A percentile compares a stretch with the other conserved stretches of the same genome.
Conservation (phyloP, 2,329 filamentous ascomycete species). For the Sphaerulina vaccinii region DNA sequence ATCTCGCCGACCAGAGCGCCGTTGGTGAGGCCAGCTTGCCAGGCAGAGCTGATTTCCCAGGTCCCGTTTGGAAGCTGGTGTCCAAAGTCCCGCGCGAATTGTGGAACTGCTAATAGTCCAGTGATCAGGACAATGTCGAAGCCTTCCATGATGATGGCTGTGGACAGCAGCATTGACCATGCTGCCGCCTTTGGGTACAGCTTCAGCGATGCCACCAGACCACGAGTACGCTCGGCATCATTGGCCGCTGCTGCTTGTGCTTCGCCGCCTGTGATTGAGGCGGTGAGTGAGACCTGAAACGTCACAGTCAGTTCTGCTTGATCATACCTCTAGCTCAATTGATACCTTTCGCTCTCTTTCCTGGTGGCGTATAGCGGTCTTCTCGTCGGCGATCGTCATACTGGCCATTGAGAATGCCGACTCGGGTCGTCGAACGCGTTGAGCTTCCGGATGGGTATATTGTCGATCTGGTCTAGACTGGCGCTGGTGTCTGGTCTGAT, state of each 20-base stretch:
- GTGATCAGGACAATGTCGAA: constrained; percentile 41
- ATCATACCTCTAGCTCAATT: neutral
- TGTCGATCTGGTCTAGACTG: too few relatives aligned
- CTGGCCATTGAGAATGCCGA: too few relatives aligned
- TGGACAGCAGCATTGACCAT: constrained; percentile 20
- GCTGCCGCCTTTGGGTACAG: constrained; percentile 17
- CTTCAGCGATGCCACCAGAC: constrained; percentile 14
- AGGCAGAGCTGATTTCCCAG: constrained; percentile 53
- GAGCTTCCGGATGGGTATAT: too few relatives aligned
- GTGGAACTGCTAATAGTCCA: constrained; percentile 37
- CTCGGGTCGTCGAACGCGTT: too few relatives aligned
- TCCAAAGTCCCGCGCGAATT: constrained; percentile 43
- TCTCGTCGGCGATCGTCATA: neutral
- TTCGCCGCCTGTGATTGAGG: constrained; percentile 2
- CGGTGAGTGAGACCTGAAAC: constrained; percentile 8
- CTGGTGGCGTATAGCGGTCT: neutral
- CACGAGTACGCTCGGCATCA: constrained; percentile 8
- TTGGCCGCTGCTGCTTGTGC: constrained; percentile 11
- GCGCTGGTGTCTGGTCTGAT: too few relatives aligned
- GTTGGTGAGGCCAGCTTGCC: constrained; percentile 58
- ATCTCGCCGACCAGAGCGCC: constrained; percentile 56
- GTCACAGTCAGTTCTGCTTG: neutral
- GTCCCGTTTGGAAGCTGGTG: constrained; percentile 36
- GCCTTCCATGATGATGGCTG: constrained; percentile 40
- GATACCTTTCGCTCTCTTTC: neutral